phyloP scores from a whole-genome alignment of 139 green algal species.

The Chlamydomonas sphaeroides region DNA sequence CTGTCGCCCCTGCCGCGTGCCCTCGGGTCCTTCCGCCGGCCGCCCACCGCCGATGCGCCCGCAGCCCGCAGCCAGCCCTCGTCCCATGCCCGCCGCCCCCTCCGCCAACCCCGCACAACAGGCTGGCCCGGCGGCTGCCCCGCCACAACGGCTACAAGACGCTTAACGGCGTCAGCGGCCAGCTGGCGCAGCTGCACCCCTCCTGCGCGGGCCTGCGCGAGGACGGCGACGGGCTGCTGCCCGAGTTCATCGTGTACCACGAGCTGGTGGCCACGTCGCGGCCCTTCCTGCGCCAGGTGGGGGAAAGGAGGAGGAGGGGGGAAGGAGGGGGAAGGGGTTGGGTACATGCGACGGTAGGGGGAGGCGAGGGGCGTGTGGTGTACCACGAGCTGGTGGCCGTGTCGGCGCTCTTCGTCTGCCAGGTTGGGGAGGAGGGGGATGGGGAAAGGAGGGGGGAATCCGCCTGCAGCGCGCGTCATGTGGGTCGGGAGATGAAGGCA shows the following conservation, averaged over 20 bases:
- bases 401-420: neutral
- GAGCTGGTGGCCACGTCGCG: slow-evolving; percentile 84
- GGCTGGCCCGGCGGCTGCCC: slow-evolving; percentile 83
- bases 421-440: neutral
- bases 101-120: neutral
- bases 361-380: no score
- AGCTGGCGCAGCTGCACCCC: slow-evolving; percentile 85
- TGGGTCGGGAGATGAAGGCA: no score
- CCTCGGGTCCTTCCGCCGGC: no score
- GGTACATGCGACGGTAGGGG: no score
- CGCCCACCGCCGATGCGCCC: neutral
- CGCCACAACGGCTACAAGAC: slow-evolving; percentile 94
- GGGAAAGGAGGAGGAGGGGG: neutral
- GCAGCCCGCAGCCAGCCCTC: neutral
- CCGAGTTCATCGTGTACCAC: slow-evolving; percentile 95
- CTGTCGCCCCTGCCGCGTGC: no score
- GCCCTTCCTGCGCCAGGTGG: slow-evolving; percentile 80
- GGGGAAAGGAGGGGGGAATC: no score
- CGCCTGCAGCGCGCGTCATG: no score
- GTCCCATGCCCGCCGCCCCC: neutral
- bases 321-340: neutral
- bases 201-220: slow-evolving; percentile 57
- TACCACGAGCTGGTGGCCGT: neutral
- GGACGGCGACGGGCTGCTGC: slow-evolving; percentile 91
- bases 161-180: slow-evolving; percentile 45